Conservation (phyloP, 2,329 filamentous ascomycete species). For the Alternaria sp. region DNA sequence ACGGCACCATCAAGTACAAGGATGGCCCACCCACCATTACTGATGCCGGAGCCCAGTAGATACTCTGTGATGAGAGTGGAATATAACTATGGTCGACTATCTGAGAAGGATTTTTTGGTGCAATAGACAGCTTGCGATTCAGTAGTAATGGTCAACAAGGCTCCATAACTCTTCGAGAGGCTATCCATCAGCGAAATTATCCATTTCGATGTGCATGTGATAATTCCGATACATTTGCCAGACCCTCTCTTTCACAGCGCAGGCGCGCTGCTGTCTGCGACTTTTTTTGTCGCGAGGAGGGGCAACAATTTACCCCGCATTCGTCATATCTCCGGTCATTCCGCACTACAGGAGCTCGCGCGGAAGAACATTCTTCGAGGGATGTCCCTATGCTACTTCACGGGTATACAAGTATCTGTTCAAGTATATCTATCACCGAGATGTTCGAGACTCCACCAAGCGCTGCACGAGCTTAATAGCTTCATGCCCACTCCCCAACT, state of each 20-base stretch:
- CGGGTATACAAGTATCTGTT: neutral
- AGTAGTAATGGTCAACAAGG: neutral
- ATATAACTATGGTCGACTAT: neutral
- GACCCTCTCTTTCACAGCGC: neutral
- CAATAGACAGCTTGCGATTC: slow-evolving; percentile 8
- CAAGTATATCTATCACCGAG: neutral
- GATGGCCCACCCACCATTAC: slow-evolving; percentile 62
- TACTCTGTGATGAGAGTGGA: neutral
- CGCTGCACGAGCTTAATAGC: neutral
- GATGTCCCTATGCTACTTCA: neutral
- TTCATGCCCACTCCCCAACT: slow-evolving; percentile 2
- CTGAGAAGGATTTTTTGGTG: neutral
- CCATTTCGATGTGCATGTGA: neutral
- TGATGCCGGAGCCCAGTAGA: slow-evolving; percentile 57
- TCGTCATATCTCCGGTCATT: slow-evolving; percentile 6
- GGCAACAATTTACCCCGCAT: slow-evolving; percentile 13
- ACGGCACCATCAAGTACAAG: slow-evolving; percentile 60
- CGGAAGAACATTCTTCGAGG: neutral
- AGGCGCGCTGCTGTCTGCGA: neutral
- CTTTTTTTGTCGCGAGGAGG: slow-evolving; percentile 13
- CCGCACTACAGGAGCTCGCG: neutral
- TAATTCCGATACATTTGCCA: neutral
- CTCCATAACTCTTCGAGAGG: neutral
- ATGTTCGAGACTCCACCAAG: neutral
- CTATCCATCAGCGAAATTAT: slow-evolving; percentile 6